Percentiles rank a stretch among this genome's conserved stretches.
Evolutionary conservation across 768 basidiomycete genomes (phyloP).

Genomic region (Pulveroboletus sp.): DNA sequence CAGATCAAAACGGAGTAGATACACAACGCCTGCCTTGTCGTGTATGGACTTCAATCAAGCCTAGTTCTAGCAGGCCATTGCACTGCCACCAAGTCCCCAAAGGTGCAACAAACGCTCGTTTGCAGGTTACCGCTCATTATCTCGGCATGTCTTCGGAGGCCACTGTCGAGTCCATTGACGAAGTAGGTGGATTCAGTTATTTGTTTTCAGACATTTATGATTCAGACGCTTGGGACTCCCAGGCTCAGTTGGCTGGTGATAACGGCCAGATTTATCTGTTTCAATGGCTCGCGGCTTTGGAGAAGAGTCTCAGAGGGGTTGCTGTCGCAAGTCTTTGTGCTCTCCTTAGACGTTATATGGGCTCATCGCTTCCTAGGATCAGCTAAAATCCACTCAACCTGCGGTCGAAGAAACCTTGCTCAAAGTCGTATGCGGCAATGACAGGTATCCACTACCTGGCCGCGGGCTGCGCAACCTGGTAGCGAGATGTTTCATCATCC

Average conservation of each 20-base stretch:
- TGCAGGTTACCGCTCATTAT: not conserved
- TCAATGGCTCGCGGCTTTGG: slow-evolving; percentile 71
- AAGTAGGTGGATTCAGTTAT: slow-evolving; percentile 21
- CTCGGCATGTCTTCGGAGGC: slow-evolving; percentile 25
- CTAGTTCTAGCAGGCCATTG: not conserved
- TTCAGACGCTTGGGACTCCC: slow-evolving; percentile 8
- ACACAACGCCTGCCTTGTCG: not conserved
- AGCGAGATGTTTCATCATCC: slow-evolving; percentile 64
- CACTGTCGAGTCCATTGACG: slow-evolving; percentile 27
- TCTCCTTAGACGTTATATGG: not conserved
- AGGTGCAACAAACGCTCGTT: not conserved
- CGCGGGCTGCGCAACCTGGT: slow-evolving; percentile 78
- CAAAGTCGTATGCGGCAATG: slow-evolving; percentile 60
- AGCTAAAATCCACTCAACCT: slow-evolving; percentile 59
- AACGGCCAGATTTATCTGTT: slow-evolving; percentile 80
- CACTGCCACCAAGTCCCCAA: not conserved
- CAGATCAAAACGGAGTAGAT: slow-evolving; percentile 22
- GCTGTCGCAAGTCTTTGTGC: slow-evolving; percentile 43
- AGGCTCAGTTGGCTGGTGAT: slow-evolving; percentile 69
- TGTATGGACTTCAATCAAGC: not conserved
- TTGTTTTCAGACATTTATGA: not conserved
- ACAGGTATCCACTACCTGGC: slow-evolving; percentile 77
- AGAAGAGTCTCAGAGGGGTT: slow-evolving; percentile 50
- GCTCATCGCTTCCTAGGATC: slow-evolving; percentile 42
- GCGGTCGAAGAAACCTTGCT: slow-evolving; percentile 59